Evolutionary conservation across 164 flowering plant species (phyloP), one percentile per base, ranked within the genome.

Genomic region (Kalanchoe fedtschenkoi): DNA sequence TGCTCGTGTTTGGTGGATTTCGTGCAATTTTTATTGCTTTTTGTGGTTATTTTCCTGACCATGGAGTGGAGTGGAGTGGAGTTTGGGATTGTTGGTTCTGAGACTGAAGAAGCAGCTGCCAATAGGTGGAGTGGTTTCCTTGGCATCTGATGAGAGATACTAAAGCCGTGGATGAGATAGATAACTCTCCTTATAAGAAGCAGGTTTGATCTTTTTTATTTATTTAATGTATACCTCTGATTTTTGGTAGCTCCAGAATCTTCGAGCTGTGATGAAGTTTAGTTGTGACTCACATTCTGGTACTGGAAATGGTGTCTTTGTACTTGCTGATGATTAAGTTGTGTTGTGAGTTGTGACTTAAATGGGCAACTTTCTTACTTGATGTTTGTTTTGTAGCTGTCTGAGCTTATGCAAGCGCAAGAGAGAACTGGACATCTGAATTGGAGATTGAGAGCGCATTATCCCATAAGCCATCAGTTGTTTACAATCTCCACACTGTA

Each of bases 61-160:
- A n/a, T n/a, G n/a, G n/a, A n/a, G n/a, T n/a, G n/a, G n/a, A n/a
- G n/a, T n/a, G n/a, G n/a, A n/a, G n/a, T n/a, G n/a, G n/a, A n/a
- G n/a, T n/a, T n/a, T n/a, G n/a, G n/a, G n/a, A n/a, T n/a, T n/a
- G n/a, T n/a, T n/a, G n/a, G n/a, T n/a, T n/a, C n/a, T n/a, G n/a
- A n/a, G n/a, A n/a, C n/a, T n/a, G n/a, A n/a, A n/a, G n/a, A n/a
- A n/a, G n/a, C n/a, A n/a, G n/a, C n/a, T n/a, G n/a, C n/a, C n/a
- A n/a, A n/a, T n/a, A n/a, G n/a, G n/a, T n/a, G n/a, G n/a, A n/a
- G n/a, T n/a, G n/a, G n/a, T n/a, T n/a, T n/a, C n/a, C n/a, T n/a
- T n/a, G n/a, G n/a, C n/a, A n/a, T 1, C 60, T 86, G 56, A 92
- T 86, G 68, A 74, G 92, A 69, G 91, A 78, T 6, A 91, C 90